These are phyloP conservation scores for Venturia nashicola DNA, from an alignment of 2,329 filamentous ascomycete genomes.

Conservation along the genomic window DNA sequence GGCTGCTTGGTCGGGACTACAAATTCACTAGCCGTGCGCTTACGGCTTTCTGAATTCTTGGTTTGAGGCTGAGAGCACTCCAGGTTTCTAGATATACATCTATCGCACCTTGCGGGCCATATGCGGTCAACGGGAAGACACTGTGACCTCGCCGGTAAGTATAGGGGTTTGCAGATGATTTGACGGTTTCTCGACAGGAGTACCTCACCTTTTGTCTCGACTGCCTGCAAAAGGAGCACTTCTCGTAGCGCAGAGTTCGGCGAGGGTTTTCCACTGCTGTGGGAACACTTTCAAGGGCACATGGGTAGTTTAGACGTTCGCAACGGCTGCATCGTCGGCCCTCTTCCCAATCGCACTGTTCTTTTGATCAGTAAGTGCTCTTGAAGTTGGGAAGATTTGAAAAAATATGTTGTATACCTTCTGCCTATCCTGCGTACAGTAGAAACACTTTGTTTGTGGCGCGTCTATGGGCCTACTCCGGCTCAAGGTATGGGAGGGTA, in stretches of 20 bases:
- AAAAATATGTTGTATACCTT: neutral
- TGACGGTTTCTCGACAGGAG: neutral
- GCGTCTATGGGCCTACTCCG: neutral
- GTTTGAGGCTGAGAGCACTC: neutral
- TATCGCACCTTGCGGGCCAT: neutral
- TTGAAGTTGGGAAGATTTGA: too few relatives aligned
- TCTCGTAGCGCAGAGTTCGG: neutral
- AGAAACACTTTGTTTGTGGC: constrained; percentile 1
- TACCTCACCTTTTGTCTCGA: neutral
- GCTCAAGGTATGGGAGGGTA: neutral
- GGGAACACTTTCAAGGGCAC: neutral
- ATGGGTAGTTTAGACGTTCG: neutral
- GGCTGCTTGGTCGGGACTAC: neutral
- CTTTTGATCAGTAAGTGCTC: neutral
- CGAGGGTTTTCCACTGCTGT: neutral
- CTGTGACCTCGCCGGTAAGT: neutral
- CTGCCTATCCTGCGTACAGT: neutral
- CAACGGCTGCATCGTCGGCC: neutral
- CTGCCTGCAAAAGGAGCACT: neutral
- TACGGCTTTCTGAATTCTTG: neutral
- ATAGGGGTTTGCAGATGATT: too few relatives aligned
- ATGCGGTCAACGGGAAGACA: constrained; percentile 3
- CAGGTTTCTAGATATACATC: neutral
- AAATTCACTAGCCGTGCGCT: neutral
- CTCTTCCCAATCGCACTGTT: neutral